Base-by-base conservation (phyloP, 108 stramenopile genomes). In the Skeletonema menzelii region DNA sequence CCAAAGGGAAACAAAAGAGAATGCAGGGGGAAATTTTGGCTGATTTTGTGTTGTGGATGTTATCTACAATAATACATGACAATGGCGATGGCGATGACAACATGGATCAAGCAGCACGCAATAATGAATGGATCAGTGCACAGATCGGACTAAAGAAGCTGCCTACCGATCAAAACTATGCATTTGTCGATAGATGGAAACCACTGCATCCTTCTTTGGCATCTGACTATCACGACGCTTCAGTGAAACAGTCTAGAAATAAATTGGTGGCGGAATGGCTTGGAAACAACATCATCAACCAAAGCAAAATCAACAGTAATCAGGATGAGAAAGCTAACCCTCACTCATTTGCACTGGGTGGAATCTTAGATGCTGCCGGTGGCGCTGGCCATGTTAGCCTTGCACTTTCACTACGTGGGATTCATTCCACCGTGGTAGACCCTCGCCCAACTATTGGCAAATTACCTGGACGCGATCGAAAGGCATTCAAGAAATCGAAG, bases 321-420 rank as follows among this genome's bases (percentile, higher is more conserved):
- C 15, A 38, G 58, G 59, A 59, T 22, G 34, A 20, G 28, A 14
- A 17, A 37, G 46, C 20, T 40, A 15, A 28, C 30, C 31, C 56
- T 58, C 65, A 31, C 31, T 17, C 27, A 32, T 12, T 26, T 60
- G 47, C 14, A 46, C 15, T 5, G 2, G 22, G 56, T 42, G 56
- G 30, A 38, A 60, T 93, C 14, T 27, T 95, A 27, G 94, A 95
- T 72, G 89, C 77, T 2, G 94, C 94, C 1, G 94, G 94, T 26
- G 94, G 94, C 38, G 87, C 83, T 13, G 94, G 94, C 27, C 86
- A 93, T 58, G 82, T 95, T 8, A 88, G 86, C 53, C 89, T 95
- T 84, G 70, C 75, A 20, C 70, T 93, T 4, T 76, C 86, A 44
- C 59, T 95, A 60, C 34, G 62, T 31, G 91, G 88, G 2, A 59